Conservation (phyloP, 331 rosid genomes). For the Pyracantha coccinea region DNA sequence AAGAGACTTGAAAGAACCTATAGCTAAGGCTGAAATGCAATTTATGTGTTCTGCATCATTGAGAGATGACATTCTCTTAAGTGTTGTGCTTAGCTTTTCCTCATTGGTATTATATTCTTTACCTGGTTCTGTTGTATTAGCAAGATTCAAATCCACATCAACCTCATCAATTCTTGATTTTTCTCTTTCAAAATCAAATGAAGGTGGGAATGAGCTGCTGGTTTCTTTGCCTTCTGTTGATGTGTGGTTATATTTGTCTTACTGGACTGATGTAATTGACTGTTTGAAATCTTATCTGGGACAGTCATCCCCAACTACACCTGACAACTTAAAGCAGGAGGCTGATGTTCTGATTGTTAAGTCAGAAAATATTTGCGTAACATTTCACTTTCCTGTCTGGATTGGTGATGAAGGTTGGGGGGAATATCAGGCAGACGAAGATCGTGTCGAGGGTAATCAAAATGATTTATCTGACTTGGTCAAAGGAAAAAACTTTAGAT, state of each 20-base stretch:
- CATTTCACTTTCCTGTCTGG: conserved; percentile 61
- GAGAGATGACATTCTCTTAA: conserved; percentile 39
- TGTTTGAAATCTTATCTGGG: conserved; percentile 29
- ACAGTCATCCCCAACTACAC: conserved; percentile 21
- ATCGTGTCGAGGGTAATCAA: conserved; percentile 20
- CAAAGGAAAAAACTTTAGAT: conserved; percentile 36
- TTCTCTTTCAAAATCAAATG: conserved; percentile 40
- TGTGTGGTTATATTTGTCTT: conserved; percentile 66
- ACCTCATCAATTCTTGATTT: conserved; percentile 40
- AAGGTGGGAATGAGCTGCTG: conserved; percentile 35
- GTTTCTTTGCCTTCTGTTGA: conserved; percentile 60
- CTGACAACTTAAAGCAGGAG: conserved; percentile 29
- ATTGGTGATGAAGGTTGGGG: conserved; percentile 24
- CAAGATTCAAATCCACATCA: conserved; percentile 39
- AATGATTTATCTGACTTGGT: conserved; percentile 25
- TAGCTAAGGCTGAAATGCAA: conserved; percentile 46
- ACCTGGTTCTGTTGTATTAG: conserved; percentile 38
- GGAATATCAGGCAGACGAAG: conserved; percentile 32
- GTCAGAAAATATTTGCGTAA: conserved; percentile 40
- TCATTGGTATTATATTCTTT: conserved; percentile 39
- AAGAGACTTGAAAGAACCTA: conserved; percentile 32
- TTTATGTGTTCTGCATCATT: conserved; percentile 53
- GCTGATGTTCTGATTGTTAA: conserved; percentile 23
- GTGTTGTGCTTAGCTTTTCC: conserved; percentile 48
- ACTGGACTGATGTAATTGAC: conserved; percentile 58